Conservation (phyloP, 2,329 filamentous ascomycete genomes). For the Grosmannia serpens region DNA sequence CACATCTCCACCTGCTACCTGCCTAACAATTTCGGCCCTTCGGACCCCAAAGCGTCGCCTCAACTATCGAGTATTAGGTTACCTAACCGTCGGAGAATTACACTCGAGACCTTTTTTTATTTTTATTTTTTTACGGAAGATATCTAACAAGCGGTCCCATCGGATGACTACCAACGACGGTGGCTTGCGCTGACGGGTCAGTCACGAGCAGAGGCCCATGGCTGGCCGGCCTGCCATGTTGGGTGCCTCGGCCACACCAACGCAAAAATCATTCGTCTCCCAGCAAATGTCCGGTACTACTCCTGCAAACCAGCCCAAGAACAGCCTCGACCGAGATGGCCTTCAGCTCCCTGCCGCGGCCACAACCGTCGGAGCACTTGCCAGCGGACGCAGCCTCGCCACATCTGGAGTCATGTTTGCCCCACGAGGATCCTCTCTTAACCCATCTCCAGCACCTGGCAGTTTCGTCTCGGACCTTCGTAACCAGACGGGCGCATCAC, state of each 20-base stretch:
- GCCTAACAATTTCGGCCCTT: background rate
- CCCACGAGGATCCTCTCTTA: slow-evolving; percentile 57
- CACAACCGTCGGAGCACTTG: slow-evolving; percentile 25
- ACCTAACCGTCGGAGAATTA: background rate
- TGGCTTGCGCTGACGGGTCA: slow-evolving; percentile 17
- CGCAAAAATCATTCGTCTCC: slow-evolving; percentile 38
- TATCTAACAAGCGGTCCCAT: background rate
- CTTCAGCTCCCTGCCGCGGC: slow-evolving; percentile 33
- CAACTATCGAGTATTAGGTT: background rate
- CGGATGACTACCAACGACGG: slow-evolving; percentile 12
- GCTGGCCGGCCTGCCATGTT: slow-evolving; percentile 32
- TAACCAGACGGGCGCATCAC: slow-evolving; percentile 55
- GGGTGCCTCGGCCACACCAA: slow-evolving; percentile 41
- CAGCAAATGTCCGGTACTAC: slow-evolving; percentile 26
- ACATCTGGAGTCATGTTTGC: slow-evolving; percentile 50
- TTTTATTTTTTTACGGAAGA: background rate
- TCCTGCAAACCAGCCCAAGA: slow-evolving; percentile 22
- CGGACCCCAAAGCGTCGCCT: background rate
- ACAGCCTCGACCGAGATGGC: slow-evolving; percentile 42
- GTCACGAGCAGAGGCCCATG: slow-evolving; percentile 22
- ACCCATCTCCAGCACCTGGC: slow-evolving; percentile 59
- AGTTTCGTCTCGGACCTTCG: slow-evolving; percentile 86
- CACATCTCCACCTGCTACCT: background rate
- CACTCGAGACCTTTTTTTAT: background rate
- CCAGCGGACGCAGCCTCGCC: slow-evolving; percentile 31